Conservation (phyloP, 2,329 filamentous ascomycete species). For the Talaromyces piceae region DNA sequence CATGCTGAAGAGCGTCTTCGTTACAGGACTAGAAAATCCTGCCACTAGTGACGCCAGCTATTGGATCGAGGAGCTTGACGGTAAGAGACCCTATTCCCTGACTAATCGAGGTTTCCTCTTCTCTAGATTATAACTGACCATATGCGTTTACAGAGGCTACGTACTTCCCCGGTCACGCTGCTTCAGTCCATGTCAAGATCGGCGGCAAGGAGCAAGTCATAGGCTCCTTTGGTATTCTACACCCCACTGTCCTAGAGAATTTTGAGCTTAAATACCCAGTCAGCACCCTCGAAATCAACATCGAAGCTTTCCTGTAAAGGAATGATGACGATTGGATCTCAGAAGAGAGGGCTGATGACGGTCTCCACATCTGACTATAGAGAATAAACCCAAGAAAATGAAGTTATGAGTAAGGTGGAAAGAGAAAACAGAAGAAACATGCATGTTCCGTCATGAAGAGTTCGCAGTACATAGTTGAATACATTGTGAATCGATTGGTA, state of each 20-base stretch:
- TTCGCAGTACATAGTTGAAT: neutral
- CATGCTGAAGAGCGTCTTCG: constrained; percentile 80
- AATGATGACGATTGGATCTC: neutral
- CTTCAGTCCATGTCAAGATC: constrained; percentile 71
- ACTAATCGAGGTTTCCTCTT: neutral
- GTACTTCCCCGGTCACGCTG: constrained; percentile 85
- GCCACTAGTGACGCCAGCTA: constrained; percentile 62
- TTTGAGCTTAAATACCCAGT: constrained; percentile 91
- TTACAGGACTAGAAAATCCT: constrained; percentile 58
- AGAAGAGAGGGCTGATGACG: too few species aligned
- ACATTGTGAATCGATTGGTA: neutral
- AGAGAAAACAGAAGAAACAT: neutral
- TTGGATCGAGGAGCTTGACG: constrained; percentile 89
- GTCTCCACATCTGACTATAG: neutral
- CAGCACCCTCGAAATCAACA: constrained; percentile 87
- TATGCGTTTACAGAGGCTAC: constrained; percentile 60
- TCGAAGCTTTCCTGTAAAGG: constrained; percentile 76
- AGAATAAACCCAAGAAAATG: neutral
- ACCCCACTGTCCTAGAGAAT: constrained; percentile 86
- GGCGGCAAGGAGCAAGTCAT: constrained; percentile 67
- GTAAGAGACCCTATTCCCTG: constrained; percentile 29
- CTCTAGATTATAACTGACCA: neutral
- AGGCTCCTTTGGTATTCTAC: constrained; percentile 87
- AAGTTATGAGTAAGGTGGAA: neutral
- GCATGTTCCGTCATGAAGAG: neutral